Percentiles rank a stretch among this genome's conserved stretches.
These are phyloP conservation scores for Wickerhamomyces ciferrii DNA, from an alignment of 805 yeast species.

Conservation along the genomic window DNA sequence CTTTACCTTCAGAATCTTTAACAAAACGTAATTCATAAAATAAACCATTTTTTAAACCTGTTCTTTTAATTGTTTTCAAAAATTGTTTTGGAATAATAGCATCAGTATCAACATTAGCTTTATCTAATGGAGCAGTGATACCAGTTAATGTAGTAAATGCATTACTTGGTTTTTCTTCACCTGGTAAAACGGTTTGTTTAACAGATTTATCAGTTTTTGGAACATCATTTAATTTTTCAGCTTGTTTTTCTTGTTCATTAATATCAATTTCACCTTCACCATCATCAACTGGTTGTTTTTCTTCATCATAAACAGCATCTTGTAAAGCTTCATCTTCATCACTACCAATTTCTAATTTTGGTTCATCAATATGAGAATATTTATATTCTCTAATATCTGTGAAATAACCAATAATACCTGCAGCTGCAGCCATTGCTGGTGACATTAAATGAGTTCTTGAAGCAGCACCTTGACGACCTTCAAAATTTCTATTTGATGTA, in stretches of 20 bases:
- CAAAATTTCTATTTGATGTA: slow-evolving; percentile 97
- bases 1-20: slow-evolving; percentile 65
- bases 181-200: slow-evolving; percentile 23
- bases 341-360: slow-evolving; percentile 44
- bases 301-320: slow-evolving; percentile 67
- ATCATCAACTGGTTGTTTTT: slow-evolving; percentile 55
- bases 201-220: slow-evolving; percentile 46
- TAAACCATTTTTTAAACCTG: slow-evolving; percentile 84
- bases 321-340: slow-evolving; percentile 55
- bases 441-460: slow-evolving; percentile 97
- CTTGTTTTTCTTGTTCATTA: slow-evolving; percentile 38
- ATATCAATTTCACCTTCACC: slow-evolving; percentile 27
- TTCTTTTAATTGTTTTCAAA: slow-evolving; percentile 94
- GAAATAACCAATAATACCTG: slow-evolving; percentile 87
- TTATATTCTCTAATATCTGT: slow-evolving; percentile 83
- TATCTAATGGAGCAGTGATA: slow-evolving; percentile 89
- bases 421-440: slow-evolving; percentile 99
- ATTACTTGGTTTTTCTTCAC: slow-evolving; percentile 31
- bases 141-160: slow-evolving; percentile 74
- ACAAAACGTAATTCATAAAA: slow-evolving; percentile 87
- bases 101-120: slow-evolving; percentile 96
- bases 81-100: slow-evolving; percentile 99
- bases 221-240: slow-evolving; percentile 58
- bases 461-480: slow-evolving; percentile 97
- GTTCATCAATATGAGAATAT: slow-evolving; percentile 53